Evolutionary conservation across 2,329 filamentous ascomycete species (phyloP).

Genomic region (Trichoderma sp.): DNA sequence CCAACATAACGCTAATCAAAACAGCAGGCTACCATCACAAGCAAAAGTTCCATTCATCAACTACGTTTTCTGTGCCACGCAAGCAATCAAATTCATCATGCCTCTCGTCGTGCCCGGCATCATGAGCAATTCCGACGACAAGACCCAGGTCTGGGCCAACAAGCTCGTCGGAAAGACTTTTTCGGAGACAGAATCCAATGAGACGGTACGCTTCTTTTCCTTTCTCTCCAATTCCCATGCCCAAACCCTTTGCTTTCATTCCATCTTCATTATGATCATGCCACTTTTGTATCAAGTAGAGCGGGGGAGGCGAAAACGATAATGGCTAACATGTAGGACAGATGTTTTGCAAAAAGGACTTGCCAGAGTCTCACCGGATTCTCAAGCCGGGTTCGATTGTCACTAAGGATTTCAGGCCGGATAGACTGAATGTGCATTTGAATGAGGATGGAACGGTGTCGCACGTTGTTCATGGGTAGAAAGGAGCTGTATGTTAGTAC

Average conservation of each 20-base stretch:
- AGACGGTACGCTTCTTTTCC: conserved; percentile 46
- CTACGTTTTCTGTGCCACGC: neutral
- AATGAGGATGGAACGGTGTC: conserved; percentile 60
- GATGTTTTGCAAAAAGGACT: conserved; percentile 60
- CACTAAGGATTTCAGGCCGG: conserved; percentile 54
- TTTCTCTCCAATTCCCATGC: too few relatives aligned
- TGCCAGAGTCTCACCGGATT: conserved; percentile 56
- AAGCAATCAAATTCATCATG: conserved; percentile 44
- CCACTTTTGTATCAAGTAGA: neutral
- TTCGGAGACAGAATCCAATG: conserved; percentile 48
- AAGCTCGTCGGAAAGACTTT: conserved; percentile 65
- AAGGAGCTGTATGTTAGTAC: neutral
- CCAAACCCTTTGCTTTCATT: neutral
- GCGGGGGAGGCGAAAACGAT: neutral
- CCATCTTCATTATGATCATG: neutral
- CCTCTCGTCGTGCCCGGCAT: conserved; percentile 64
- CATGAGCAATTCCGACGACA: conserved; percentile 45
- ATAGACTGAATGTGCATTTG: conserved; percentile 59
- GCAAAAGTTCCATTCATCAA: neutral
- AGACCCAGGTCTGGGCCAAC: conserved; percentile 58
- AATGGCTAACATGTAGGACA: conserved; percentile 30
- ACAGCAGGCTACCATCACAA: neutral
- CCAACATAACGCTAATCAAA: neutral
- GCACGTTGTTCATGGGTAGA: conserved; percentile 55
- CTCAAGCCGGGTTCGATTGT: conserved; percentile 57